Percentiles rank a stretch among this genome's conserved stretches.
Conservation (phyloP, 306 rosid species). For the Sindora glabra region DNA sequence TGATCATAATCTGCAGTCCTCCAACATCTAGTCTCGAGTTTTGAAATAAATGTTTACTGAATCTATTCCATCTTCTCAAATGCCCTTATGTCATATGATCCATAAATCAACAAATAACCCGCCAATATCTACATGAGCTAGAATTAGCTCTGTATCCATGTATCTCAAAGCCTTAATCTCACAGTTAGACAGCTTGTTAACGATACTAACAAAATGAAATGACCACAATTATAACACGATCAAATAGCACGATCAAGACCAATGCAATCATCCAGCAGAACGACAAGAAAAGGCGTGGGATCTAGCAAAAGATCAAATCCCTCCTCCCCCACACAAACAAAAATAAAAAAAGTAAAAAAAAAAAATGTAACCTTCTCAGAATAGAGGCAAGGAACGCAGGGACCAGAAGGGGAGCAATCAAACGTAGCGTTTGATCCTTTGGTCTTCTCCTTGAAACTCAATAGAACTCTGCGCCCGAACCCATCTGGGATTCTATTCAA, state of each 20-base stretch:
- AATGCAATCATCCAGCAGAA: background rate
- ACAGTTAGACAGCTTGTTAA: background rate
- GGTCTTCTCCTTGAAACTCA: conserved; percentile 64
- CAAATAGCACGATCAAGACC: background rate
- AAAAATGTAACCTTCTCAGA: conserved; percentile 63
- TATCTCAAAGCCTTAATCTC: conserved; percentile 8
- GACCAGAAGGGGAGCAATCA: conserved; percentile 90
- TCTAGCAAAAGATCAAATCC: background rate
- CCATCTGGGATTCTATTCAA: conserved; percentile 27
- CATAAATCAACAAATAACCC: conserved; percentile 5
- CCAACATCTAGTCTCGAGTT: too few species aligned
- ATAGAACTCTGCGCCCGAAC: conserved; percentile 48
- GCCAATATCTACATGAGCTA: background rate
- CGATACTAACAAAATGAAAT: conserved; percentile 10
- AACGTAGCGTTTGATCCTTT: conserved; percentile 61
- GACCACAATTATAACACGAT: conserved; percentile 7
- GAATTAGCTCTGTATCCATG: background rate
- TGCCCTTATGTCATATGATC: background rate
- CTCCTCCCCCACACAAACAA: too few species aligned
- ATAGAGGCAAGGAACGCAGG: conserved; percentile 80
- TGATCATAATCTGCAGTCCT: background rate
- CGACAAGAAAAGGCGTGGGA: too few species aligned
- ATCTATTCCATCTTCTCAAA: background rate
- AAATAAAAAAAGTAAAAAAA: too few species aligned
- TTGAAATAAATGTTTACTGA: conserved; percentile 5